phyloP scores from a whole-genome alignment of 441 rosid species.

The Eugenia klotzschiana region DNA sequence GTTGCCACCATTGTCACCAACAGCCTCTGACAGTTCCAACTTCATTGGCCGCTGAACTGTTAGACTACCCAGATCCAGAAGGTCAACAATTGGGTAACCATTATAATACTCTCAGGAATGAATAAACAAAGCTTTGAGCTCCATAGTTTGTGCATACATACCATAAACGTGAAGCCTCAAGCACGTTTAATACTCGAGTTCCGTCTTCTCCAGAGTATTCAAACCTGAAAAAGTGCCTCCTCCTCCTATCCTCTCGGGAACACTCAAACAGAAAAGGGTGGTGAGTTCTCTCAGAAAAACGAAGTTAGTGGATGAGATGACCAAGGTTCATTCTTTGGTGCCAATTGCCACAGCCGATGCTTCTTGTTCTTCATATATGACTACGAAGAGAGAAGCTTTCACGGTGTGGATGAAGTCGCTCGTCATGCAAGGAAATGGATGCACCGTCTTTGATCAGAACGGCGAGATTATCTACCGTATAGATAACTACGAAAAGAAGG shows the following conservation, averaged over 20 bases:
- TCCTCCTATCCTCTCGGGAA: background rate
- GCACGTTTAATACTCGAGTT: background rate
- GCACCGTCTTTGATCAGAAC: conserved; percentile 51
- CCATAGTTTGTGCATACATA: background rate
- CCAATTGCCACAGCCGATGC: background rate
- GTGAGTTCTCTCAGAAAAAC: background rate
- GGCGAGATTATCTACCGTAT: conserved; percentile 57
- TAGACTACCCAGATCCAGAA: background rate
- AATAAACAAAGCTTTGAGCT: background rate
- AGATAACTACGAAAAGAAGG: conserved; percentile 53
- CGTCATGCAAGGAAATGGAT: conserved; percentile 56
- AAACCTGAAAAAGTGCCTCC: background rate
- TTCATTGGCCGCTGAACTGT: background rate
- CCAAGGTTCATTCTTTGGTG: conserved; percentile 11
- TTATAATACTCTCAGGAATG: background rate
- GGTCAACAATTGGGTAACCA: background rate
- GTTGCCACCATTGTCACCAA: background rate
- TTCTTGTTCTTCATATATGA: conserved; percentile 13
- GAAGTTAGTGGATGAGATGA: background rate
- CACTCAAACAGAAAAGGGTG: background rate
- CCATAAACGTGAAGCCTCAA: background rate
- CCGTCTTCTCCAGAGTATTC: background rate
- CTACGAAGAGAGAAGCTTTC: conserved; percentile 34
- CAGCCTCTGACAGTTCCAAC: background rate
- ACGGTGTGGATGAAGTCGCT: conserved; percentile 88